A percentile compares a stretch with the other conserved stretches of the same genome.
These are phyloP conservation scores for Calcarisporium arbuscula DNA, from an alignment of 2,329 filamentous ascomycete species.

Conservation along the genomic window DNA sequence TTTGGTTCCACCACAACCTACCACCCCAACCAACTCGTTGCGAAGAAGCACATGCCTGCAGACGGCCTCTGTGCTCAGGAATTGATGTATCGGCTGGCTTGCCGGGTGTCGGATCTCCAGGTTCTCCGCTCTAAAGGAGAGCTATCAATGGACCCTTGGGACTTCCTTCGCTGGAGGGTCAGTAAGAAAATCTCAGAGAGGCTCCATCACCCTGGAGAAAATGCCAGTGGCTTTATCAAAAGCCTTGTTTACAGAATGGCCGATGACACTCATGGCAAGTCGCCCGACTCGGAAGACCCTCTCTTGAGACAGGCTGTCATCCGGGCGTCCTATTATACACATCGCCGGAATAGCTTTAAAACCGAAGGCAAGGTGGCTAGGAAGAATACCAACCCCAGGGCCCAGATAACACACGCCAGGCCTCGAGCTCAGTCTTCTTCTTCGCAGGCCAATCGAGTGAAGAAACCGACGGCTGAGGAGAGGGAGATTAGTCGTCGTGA, in stretches of 20 bases:
- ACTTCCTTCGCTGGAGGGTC: slow-evolving; percentile 31
- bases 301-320: slow-evolving; percentile 22
- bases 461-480: no score
- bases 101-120: slow-evolving; percentile 24
- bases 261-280: slow-evolving; percentile 3
- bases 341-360: slow-evolving; percentile 14
- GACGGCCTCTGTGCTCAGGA: slow-evolving; percentile 27
- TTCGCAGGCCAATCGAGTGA: no score
- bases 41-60: slow-evolving; percentile 23
- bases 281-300: slow-evolving; percentile 17
- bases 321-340: slow-evolving; percentile 17
- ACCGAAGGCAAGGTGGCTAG: slow-evolving; percentile 2
- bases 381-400: slow-evolving; percentile 4
- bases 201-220: slow-evolving; percentile 7
- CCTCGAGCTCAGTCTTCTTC: no score
- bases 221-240: slow-evolving; percentile 8
- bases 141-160: slow-evolving; percentile 29
- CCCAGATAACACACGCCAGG: background rate
- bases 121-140: slow-evolving; percentile 16
- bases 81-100: slow-evolving; percentile 27
- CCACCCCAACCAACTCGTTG: slow-evolving; percentile 31
- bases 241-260: slow-evolving; percentile 12
- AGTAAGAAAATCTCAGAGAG: slow-evolving; percentile 10
- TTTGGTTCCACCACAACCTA: slow-evolving; percentile 22
- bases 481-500: no score